Percentiles rank a stretch among this genome's conserved stretches.
Evolutionary conservation across 140 eudicot genomes (phyloP).

Genomic region (Ambrosia hybrid): DNA sequence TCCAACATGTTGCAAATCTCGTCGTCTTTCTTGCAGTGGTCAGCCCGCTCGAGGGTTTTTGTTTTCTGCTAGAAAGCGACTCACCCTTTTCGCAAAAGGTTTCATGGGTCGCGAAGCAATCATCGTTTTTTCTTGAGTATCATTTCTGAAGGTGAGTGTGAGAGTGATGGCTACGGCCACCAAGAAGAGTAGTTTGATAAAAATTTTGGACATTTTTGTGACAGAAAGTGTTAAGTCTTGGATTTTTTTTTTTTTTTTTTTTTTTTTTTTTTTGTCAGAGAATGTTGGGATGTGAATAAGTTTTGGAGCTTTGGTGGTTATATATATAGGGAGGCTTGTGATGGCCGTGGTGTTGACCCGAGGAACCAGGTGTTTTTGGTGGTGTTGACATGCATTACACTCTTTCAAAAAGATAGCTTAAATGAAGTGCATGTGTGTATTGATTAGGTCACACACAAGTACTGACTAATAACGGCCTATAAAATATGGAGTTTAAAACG

Average conservation of each 20-base stretch:
- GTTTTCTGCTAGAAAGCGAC: slow-evolving; percentile 50
- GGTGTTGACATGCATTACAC: slow-evolving; percentile 15
- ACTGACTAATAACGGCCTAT: neutral
- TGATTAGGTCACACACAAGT: slow-evolving; percentile 28
- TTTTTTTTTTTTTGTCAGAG: neutral
- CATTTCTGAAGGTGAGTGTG: neutral
- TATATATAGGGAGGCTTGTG: slow-evolving; percentile 21
- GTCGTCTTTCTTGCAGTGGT: slow-evolving; percentile 57
- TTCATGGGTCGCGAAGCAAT: neutral
- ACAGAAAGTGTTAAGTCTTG: neutral
- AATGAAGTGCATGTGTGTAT: slow-evolving; percentile 29
- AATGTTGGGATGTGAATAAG: neutral
- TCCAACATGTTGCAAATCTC: slow-evolving; percentile 38
- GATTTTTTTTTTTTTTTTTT: slow-evolving; percentile 2
- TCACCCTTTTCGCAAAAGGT: slow-evolving; percentile 32
- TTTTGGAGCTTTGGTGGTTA: slow-evolving; percentile 11
- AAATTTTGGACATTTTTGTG: slow-evolving; percentile 26
- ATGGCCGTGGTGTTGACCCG: slow-evolving; percentile 53
- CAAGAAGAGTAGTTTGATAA: slow-evolving; percentile 31
- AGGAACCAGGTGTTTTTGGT: slow-evolving; percentile 13
- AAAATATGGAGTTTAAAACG: neutral
- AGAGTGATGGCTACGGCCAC: slow-evolving; percentile 35
- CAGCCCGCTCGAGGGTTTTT: slow-evolving; percentile 53
- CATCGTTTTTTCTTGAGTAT: neutral
- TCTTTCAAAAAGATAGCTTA: slow-evolving; percentile 22